Evolutionary conservation across 306 rosid species (phyloP), one percentile per base, ranked within the genome.

Genomic region (Begonia peltatifolia): DNA sequence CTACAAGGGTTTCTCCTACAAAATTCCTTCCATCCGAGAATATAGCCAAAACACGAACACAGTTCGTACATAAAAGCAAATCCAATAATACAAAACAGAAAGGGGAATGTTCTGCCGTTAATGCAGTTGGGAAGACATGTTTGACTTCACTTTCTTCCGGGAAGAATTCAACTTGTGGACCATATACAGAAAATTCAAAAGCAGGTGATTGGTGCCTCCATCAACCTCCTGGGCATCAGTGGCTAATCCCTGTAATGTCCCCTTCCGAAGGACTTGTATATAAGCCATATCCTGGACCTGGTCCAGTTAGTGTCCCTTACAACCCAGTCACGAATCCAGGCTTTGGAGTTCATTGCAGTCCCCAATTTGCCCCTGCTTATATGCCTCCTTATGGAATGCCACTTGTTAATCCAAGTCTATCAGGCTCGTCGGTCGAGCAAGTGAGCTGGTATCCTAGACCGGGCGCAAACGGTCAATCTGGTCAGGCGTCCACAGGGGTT

Each of bases 211-310:
- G 93, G 96, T 25, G 77, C 68, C 80, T 72, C 73, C 68, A 71
- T 49, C 99, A 79, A 71, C 54, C 90, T 55, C 70, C 93, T 18
- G 96, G 83, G 42, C 88, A 82, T 41, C 99, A 83, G 14, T 86
- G 87, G 92, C 54, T 92, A 60, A 61, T 92, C 64, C 99, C 99
- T 42, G 87, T 92, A 14, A 75, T 83, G 94, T 69, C 93, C 59
- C 84, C 94, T 42, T 71, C 95, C 12, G 99, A 92, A 71, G 99
- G 96, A 69, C 94, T 92, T 6, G 63, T 92, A 23, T 92, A 81
- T 74, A 90, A 90, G 86, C 99, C 99, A 14, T 92, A 83, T 65
- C 69, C 75, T 6, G 94, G 69, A 20, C 93, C 94, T 43, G 92
- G 82, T 68, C 89, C 85, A 66, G 65, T 52, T 59, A 95, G 85